Evolutionary conservation across 192 early-diverging fungal species (phyloP).

Genomic region (Bifiguratus adelaidae): DNA sequence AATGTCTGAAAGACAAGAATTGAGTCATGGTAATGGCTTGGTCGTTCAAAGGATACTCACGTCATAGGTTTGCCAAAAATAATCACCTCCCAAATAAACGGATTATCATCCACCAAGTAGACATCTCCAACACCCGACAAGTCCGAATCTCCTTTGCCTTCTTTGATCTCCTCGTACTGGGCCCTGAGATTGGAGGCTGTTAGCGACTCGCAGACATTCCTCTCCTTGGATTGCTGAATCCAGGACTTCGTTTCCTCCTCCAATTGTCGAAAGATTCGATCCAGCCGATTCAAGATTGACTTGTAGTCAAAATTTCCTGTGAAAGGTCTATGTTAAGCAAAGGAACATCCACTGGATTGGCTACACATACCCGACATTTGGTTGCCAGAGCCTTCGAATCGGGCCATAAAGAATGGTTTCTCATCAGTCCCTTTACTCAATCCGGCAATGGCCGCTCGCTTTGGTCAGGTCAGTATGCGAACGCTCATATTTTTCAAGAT

Average conservation of each 20-base stretch:
- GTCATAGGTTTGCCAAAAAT: slow-evolving; percentile 36
- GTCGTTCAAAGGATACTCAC: slow-evolving; percentile 2
- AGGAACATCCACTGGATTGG: too few relatives aligned
- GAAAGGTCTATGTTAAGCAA: too few relatives aligned
- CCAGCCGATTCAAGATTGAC: slow-evolving; percentile 27
- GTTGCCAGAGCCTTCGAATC: too few relatives aligned
- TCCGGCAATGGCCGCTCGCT: too few relatives aligned
- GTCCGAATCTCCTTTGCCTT: slow-evolving; percentile 27
- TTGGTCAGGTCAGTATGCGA: too few relatives aligned
- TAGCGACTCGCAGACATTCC: slow-evolving; percentile 34
- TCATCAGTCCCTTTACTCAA: too few relatives aligned
- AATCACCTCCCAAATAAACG: slow-evolving; percentile 45
- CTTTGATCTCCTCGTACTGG: slow-evolving; percentile 43
- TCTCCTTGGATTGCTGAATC: slow-evolving; percentile 24
- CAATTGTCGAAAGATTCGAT: slow-evolving; percentile 24
- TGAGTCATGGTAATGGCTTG: neutral
- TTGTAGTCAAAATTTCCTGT: slow-evolving; percentile 22
- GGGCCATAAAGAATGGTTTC: too few relatives aligned
- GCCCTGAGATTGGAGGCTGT: slow-evolving; percentile 39
- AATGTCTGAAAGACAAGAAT: slow-evolving; percentile 15
- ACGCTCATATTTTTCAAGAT: neutral
- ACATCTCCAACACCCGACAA: slow-evolving; percentile 24
- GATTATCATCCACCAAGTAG: slow-evolving; percentile 31
- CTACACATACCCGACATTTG: too few relatives aligned
- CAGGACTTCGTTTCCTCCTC: slow-evolving; percentile 36